These are phyloP conservation scores for Alopecurus myosuroides DNA, from an alignment of 176 grass and related monocot genomes.

Conservation along the genomic window DNA sequence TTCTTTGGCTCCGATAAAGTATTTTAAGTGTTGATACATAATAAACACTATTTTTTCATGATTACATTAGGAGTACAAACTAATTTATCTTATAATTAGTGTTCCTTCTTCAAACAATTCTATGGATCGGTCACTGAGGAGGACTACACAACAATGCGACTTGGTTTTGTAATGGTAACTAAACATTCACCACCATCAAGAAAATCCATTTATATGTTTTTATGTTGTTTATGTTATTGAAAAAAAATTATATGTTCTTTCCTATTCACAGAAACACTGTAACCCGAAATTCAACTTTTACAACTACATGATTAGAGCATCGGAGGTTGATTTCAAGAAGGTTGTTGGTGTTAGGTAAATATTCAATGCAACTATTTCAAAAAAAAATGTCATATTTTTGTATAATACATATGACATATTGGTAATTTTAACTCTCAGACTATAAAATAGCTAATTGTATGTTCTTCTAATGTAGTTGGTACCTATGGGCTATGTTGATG, in stretches of 20 bases:
- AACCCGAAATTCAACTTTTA: constrained; percentile 81
- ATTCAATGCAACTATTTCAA: background rate
- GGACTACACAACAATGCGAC: constrained; percentile 71
- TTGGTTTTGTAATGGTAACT: constrained; percentile 83
- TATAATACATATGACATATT: background rate
- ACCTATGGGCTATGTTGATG: constrained; percentile 81
- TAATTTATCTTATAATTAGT: constrained; percentile 28
- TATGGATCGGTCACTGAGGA: constrained; percentile 60
- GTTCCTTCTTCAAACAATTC: constrained; percentile 87
- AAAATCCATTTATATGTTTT: too few species aligned
- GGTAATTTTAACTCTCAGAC: background rate
- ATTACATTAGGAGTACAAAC: background rate
- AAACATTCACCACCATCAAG: background rate
- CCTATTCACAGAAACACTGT: constrained; percentile 57
- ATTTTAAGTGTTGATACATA: background rate
- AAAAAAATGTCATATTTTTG: background rate
- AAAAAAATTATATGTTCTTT: background rate
- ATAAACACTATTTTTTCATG: background rate
- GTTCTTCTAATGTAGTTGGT: constrained; percentile 55
- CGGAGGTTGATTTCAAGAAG: constrained; percentile 80
- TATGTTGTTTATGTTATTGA: background rate
- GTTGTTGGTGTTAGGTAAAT: constrained; percentile 87
- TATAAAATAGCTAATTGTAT: background rate
- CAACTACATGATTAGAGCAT: constrained; percentile 79
- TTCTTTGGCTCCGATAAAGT: background rate